Conservation (phyloP, 768 basidiomycete genomes). For the Coprinopsis sp. region DNA sequence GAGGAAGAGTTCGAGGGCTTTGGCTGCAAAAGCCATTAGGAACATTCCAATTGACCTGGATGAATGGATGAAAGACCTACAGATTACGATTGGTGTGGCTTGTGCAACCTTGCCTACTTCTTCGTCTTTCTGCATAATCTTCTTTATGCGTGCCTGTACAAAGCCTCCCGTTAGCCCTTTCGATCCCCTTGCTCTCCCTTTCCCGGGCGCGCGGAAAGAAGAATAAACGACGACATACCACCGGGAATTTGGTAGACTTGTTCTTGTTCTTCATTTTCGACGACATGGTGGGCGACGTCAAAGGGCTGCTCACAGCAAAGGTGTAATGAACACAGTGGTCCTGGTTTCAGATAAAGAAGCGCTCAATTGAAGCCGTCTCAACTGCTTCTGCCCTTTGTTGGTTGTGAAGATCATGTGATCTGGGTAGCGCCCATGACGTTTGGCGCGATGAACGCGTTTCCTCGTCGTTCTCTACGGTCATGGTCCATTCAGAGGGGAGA, state of each 20-base stretch:
- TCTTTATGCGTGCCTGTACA: constrained; percentile 90
- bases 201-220: background rate
- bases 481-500: no score
- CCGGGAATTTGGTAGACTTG: constrained; percentile 88
- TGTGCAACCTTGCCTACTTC: constrained; percentile 98
- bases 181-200: background rate
- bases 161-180: background rate
- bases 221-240: constrained; percentile 47
- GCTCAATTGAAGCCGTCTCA: no score
- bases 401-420: no score
- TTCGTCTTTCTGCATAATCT: constrained; percentile 99
- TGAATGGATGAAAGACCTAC: constrained; percentile 44
- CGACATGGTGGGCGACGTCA: background rate
- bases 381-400: no score
- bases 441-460: no score
- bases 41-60: background rate
- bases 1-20: constrained; percentile 91
- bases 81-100: constrained; percentile 94
- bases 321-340: no score
- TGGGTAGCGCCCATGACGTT: no score
- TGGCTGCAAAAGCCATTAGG: constrained; percentile 50
- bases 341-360: no score
- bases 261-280: constrained; percentile 80
- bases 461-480: no score
- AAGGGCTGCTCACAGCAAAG: background rate